Evolutionary conservation across 176 grass and related monocot species (phyloP), one percentile per base, ranked within the genome.

Genomic region (Oryza meyeriana): DNA sequence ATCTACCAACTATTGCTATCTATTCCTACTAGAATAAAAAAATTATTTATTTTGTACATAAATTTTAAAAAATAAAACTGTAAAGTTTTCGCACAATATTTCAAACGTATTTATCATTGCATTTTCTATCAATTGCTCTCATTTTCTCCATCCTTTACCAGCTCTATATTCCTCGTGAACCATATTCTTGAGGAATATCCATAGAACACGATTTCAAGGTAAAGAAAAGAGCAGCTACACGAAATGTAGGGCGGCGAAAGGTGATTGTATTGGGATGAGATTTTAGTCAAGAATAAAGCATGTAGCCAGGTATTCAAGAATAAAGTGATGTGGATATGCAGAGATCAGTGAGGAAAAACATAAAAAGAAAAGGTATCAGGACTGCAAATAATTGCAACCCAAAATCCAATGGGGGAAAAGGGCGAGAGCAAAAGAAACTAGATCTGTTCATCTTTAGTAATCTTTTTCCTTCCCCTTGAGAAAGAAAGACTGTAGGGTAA

Each of bases 201-300:
- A 8, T 36, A 32, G 27, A 36, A 48, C 17, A 26, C 4, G 27
- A 58, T 78, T 72, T 26, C 6, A 72, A 77, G 33, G 8, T n/a
- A 4, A 66, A 44, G 10, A 78, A 82, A 82, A 25, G 36, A 83
- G 66, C 76, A 33, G 16, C 13, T 14, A 27, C 20, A 32, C 25
- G 20, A 41, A 74, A 83, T 61, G 79, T 66, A 75, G 38, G 34
- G 27, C 11, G 14, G 35, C 24, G 58, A 88, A 91, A 84, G 50
- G 63, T 69, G 36, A 75, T 73, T 17, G 62, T 66, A 45, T 64
- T 41, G 50, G 81, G 84, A 89, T 84, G 65, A 69, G 61, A 83
- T 85, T 89, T 93, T 89, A 85, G 72, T 65, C 85, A 57, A 84
- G 91, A 93, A 97, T 93, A 93, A 97, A 97, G 86, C 84, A 70